These are phyloP conservation scores for Areca catechu DNA, from an alignment of 176 grass and related monocot species.

Conservation along the genomic window DNA sequence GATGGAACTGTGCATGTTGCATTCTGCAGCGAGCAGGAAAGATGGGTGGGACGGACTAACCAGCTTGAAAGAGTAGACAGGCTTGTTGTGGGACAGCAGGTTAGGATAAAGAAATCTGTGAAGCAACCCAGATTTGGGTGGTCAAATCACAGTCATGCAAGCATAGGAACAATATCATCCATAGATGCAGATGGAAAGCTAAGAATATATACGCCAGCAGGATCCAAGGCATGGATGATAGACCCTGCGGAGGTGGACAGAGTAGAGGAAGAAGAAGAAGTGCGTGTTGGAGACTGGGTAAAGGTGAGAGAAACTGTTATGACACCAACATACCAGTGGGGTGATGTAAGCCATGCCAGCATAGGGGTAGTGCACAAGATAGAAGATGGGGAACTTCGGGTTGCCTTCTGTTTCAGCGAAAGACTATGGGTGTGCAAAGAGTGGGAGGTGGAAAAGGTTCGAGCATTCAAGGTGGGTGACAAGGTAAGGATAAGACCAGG, in stretches of 20 bases:
- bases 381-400: constrained; percentile 78
- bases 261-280: constrained; percentile 84
- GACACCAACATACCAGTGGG: constrained; percentile 93
- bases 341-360: constrained; percentile 74
- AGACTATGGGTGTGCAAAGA: constrained; percentile 94
- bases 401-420: constrained; percentile 96
- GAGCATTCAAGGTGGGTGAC: constrained; percentile 66
- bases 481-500: constrained; percentile 64
- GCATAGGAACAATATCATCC: constrained; percentile 87
- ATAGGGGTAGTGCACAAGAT: constrained; percentile 81
- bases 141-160: constrained; percentile 86
- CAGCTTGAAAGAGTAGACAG: constrained; percentile 51
- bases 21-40: constrained; percentile 94
- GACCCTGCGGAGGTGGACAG: constrained; percentile 85
- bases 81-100: constrained; percentile 77
- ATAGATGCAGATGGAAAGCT: constrained; percentile 93
- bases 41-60: constrained; percentile 64
- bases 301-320: constrained; percentile 70
- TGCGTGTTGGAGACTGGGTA: constrained; percentile 78
- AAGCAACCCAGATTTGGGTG: constrained; percentile 93
- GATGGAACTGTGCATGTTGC: constrained; percentile 86
- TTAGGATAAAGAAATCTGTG: constrained; percentile 61
- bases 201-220: constrained; percentile 93
- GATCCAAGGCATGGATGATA: constrained; percentile 94
- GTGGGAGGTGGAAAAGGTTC: constrained; percentile 82